Percentiles rank a stretch among this genome's conserved stretches.
phyloP scores from a whole-genome alignment of 1,139 yeast genomes.

The Geotrichum cucujoidarum region DNA sequence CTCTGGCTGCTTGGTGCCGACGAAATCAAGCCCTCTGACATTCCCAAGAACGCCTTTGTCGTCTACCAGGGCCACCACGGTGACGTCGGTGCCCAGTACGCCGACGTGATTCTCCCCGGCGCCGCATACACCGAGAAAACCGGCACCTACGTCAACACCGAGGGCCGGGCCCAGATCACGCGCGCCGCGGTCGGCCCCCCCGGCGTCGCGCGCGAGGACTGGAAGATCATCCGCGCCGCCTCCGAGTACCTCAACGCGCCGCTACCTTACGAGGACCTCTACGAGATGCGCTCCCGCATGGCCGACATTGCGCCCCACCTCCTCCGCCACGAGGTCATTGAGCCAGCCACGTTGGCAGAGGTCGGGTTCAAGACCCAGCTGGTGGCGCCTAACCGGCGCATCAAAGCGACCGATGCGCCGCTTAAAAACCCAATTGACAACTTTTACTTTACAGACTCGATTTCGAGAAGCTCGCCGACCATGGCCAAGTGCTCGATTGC shows the following conservation, averaged over 20 bases:
- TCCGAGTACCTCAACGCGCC: conserved; percentile 69
- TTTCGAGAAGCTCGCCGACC: conserved; percentile 82
- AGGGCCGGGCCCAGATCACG: conserved; percentile 81
- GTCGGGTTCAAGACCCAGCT: conserved; percentile 52
- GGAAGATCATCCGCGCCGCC: conserved; percentile 83
- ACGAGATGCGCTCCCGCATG: conserved; percentile 64
- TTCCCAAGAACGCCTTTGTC: conserved; percentile 82
- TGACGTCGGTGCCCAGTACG: conserved; percentile 81
- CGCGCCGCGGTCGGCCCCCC: conserved; percentile 91
- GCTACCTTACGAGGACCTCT: conserved; percentile 73
- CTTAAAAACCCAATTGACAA: conserved; percentile 64
- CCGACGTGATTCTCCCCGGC: conserved; percentile 84
- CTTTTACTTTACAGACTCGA: conserved; percentile 84
- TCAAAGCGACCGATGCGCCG: conserved; percentile 43
- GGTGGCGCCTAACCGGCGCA: conserved; percentile 38
- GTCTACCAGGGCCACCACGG: conserved; percentile 93
- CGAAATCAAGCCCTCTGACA: conserved; percentile 62
- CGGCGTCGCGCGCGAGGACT: conserved; percentile 87
- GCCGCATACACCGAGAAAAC: conserved; percentile 86
- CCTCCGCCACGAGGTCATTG: conserved; percentile 69
- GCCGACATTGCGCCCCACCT: conserved; percentile 79
- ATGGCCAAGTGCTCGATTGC: conserved; percentile 70
- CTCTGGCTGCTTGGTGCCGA: conserved; percentile 82
- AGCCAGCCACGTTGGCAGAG: conserved; percentile 54
- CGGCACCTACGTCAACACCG: conserved; percentile 86